These are phyloP conservation scores for Pleurotus platypus DNA, from an alignment of 768 basidiomycete species.

Conservation along the genomic window DNA sequence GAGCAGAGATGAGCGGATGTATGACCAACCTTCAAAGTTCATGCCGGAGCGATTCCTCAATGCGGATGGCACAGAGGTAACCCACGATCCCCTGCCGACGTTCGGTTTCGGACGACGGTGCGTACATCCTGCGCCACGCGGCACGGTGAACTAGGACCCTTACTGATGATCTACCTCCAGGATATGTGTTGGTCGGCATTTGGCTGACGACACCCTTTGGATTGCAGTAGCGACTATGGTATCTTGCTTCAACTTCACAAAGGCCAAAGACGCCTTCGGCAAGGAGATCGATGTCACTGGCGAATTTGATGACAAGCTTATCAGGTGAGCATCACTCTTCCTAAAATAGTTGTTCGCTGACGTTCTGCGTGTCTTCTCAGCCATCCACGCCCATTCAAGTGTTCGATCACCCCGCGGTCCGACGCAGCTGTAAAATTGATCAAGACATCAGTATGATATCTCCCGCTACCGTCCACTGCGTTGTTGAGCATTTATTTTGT, in stretches of 20 bases:
- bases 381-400: slow-evolving; percentile 26
- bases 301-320: slow-evolving; percentile 25
- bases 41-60: slow-evolving; percentile 4
- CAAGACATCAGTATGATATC: neutral
- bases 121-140: neutral
- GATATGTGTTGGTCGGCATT: slow-evolving; percentile 28
- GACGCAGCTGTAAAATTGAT: slow-evolving; percentile 20
- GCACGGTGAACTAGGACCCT: slow-evolving; percentile 17
- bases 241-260: slow-evolving; percentile 4
- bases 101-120: slow-evolving; percentile 9
- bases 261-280: slow-evolving; percentile 1
- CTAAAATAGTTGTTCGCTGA: neutral
- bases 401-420: slow-evolving; percentile 25
- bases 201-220: slow-evolving; percentile 30
- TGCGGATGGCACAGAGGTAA: slow-evolving; percentile 1
- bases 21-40: neutral
- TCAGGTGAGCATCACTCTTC: slow-evolving; percentile 22
- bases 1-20: slow-evolving; percentile 4
- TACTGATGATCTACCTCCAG: slow-evolving; percentile 24
- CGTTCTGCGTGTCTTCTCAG: slow-evolving; percentile 11
- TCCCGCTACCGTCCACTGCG: no score
- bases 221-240: slow-evolving; percentile 27
- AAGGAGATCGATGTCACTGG: slow-evolving; percentile 22
- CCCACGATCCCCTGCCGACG: neutral
- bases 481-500: no score